Conservation (phyloP, 2,329 filamentous ascomycete genomes). For the Hypoxylon sp. region DNA sequence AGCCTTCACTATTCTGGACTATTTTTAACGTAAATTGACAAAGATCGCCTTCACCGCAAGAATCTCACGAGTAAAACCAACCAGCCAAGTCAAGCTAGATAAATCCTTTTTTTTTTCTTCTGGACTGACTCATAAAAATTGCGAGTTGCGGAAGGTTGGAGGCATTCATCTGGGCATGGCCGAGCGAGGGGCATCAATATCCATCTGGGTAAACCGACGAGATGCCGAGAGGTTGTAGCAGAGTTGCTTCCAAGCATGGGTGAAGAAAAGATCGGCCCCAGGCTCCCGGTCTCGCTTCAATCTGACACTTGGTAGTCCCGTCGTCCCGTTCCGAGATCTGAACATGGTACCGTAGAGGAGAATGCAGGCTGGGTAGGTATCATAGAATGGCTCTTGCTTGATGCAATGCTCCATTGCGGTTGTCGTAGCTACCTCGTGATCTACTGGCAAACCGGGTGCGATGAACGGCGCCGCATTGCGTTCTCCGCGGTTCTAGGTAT, state of each 20-base stretch:
- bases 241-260: conserved; percentile 38
- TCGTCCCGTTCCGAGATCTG: conserved; percentile 51
- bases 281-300: conserved; percentile 49
- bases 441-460: conserved; percentile 36
- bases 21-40: conserved; percentile 44
- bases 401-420: conserved; percentile 28
- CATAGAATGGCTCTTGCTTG: conserved; percentile 27
- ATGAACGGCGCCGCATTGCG: conserved; percentile 27
- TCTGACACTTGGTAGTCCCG: conserved; percentile 50
- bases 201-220: conserved; percentile 33
- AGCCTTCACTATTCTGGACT: conserved; percentile 39
- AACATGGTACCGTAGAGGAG: conserved; percentile 39
- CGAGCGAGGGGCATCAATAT: conserved; percentile 33
- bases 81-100: conserved; percentile 39
- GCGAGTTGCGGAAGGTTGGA: conserved; percentile 21
- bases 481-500: conserved; percentile 33
- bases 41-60: conserved; percentile 48
- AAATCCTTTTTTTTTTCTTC: conserved; percentile 12
- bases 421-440: conserved; percentile 41
- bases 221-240: conserved; percentile 41
- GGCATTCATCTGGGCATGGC: conserved; percentile 30
- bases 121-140: conserved; percentile 34
- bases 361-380: conserved; percentile 21
- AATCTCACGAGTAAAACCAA: conserved; percentile 37
- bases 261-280: conserved; percentile 46